These are phyloP conservation scores for Stachybotrys echinatus DNA, from an alignment of 2,329 filamentous ascomycete genomes.

Conservation along the genomic window DNA sequence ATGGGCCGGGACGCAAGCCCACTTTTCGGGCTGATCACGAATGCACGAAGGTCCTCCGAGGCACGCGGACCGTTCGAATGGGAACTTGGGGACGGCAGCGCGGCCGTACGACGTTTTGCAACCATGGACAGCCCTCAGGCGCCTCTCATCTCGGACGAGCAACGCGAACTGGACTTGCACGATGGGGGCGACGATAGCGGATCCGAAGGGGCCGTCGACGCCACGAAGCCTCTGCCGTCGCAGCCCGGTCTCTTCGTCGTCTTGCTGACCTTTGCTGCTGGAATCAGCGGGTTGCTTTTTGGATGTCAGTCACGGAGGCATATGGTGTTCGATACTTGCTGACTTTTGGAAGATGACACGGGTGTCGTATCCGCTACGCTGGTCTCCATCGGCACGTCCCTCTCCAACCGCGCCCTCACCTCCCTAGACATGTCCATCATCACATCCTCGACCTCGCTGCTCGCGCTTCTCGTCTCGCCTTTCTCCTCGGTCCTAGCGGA, in stretches of 20 bases:
- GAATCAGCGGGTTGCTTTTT: conserved; percentile 63
- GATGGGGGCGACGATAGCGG: conserved; percentile 21
- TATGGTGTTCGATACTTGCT: conserved; percentile 5
- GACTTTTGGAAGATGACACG: conserved; percentile 49
- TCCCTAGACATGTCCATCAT: conserved; percentile 65
- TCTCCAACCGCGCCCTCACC: conserved; percentile 51
- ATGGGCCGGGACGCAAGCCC: background rate
- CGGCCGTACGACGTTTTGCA: background rate
- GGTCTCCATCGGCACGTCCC: conserved; percentile 56
- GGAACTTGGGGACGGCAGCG: background rate
- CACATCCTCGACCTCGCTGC: conserved; percentile 63
- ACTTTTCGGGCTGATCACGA: background rate
- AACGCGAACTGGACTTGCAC: conserved; percentile 22
- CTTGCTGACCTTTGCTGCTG: conserved; percentile 58
- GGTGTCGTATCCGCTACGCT: conserved; percentile 65
- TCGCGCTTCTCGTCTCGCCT: conserved; percentile 60
- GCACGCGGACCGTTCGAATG: background rate
- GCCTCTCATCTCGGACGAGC: conserved; percentile 28
- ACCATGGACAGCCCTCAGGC: conserved; percentile 31
- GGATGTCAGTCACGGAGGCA: conserved; percentile 48
- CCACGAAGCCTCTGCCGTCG: conserved; percentile 19
- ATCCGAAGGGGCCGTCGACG: conserved; percentile 12
- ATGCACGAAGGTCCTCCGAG: background rate
- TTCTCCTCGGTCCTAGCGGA: conserved; percentile 62
- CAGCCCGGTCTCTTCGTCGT: conserved; percentile 51